A percentile compares a stretch with the other conserved stretches of the same genome.
Evolutionary conservation across 805 yeast species (phyloP).

Genomic region (Wickerhamiella azymoides): DNA sequence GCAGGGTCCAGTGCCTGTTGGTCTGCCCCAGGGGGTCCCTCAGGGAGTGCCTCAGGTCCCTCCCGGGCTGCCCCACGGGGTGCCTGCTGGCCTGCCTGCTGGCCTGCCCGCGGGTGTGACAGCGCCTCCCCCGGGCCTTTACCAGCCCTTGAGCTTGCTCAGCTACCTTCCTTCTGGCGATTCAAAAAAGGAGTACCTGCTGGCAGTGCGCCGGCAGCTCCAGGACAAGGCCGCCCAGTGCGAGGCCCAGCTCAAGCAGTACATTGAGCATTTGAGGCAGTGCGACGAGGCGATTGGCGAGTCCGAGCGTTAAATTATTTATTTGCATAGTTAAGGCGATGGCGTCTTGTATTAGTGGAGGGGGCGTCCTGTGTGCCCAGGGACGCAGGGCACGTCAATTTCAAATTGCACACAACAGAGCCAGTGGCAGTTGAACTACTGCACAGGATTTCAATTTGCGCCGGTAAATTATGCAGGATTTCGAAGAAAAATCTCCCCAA

Average conservation of each 20-base stretch:
- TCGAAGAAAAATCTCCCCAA: no score
- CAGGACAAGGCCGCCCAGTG: constrained; percentile 23
- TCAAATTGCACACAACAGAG: no score
- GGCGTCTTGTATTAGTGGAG: not conserved
- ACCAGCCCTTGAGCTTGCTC: constrained; percentile 18
- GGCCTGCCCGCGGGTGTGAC: not conserved
- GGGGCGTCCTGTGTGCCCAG: not conserved
- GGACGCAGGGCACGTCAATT: not conserved
- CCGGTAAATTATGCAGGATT: no score
- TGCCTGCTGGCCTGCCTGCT: not conserved
- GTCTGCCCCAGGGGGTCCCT: not conserved
- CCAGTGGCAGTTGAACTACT: no score
- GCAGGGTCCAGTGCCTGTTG: not conserved
- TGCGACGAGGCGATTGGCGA: constrained; percentile 17
- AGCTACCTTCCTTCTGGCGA: constrained; percentile 20
- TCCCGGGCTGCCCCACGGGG: not conserved
- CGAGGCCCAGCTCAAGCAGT: constrained; percentile 18
- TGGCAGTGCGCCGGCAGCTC: constrained; percentile 24
- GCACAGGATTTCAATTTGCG: no score
- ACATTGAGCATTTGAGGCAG: constrained; percentile 20
- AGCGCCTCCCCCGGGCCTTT: not conserved
- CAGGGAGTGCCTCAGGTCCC: not conserved
- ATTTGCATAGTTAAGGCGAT: not conserved
- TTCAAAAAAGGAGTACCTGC: constrained; percentile 23
- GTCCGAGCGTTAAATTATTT: not conserved